Evolutionary conservation across 345 rosid species (phyloP).

Genomic region (Populus deltoides): DNA sequence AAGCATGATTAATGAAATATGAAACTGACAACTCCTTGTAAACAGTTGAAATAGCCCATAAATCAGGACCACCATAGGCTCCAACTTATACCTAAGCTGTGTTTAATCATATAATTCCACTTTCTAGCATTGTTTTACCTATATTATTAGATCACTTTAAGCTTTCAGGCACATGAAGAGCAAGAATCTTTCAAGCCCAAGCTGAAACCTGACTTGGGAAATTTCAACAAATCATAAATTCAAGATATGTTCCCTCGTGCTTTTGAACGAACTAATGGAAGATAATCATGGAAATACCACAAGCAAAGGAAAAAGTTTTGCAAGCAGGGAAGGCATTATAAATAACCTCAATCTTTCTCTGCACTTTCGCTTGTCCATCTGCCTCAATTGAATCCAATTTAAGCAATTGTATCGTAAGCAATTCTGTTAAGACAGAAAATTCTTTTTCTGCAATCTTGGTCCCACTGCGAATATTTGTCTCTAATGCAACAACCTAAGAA

Average conservation of each 20-base stretch:
- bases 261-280: not conserved
- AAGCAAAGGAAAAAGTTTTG: not conserved
- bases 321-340: not conserved
- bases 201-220: not conserved
- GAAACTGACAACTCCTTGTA: not conserved
- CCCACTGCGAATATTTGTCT: conserved; percentile 30
- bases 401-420: conserved; percentile 48
- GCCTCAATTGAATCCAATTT: conserved; percentile 47
- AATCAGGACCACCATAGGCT: conserved; percentile 10
- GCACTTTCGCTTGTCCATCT: conserved; percentile 50
- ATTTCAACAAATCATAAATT: not conserved
- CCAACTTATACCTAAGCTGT: conserved; percentile 3
- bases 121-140: conserved; percentile 22
- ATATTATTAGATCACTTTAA: not conserved
- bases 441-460: conserved; percentile 39
- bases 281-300: not conserved
- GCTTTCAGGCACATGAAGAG: conserved; percentile 19
- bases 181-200: not conserved
- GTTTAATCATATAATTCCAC: conserved; percentile 5
- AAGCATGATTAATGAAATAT: not conserved
- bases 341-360: conserved; percentile 47
- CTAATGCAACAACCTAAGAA: conserved; percentile 44
- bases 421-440: conserved; percentile 39
- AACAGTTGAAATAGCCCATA: not conserved
- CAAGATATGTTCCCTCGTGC: not conserved